Evolutionary conservation across 257 asterid species (phyloP).

Genomic region (Nicotiana obtusifolia): DNA sequence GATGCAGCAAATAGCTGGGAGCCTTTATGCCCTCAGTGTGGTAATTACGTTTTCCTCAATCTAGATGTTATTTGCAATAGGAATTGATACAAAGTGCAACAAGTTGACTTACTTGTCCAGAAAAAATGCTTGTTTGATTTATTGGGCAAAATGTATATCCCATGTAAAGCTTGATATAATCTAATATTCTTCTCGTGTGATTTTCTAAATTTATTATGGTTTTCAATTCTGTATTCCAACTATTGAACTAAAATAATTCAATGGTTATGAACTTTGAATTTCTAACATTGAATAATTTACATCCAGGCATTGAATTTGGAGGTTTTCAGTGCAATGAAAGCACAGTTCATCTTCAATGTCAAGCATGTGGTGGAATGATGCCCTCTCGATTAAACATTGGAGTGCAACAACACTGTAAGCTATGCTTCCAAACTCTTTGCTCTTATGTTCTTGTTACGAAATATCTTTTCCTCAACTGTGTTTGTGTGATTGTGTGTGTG

Average conservation of each 20-base stretch:
- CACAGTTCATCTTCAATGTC: conserved; percentile 92
- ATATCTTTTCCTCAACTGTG: background rate
- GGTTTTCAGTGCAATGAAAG: conserved; percentile 70
- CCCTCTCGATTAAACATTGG: conserved; percentile 62
- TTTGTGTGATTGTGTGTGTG: background rate
- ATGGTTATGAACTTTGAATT: conserved; percentile 4
- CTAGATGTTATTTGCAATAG: background rate
- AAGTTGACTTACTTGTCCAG: background rate
- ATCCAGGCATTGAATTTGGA: conserved; percentile 53
- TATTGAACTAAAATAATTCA: background rate
- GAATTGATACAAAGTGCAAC: background rate
- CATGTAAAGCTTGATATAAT: background rate
- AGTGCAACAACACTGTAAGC: conserved; percentile 77
- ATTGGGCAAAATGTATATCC: background rate
- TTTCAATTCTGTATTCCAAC: background rate
- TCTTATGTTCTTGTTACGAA: background rate
- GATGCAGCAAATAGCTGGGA: conserved; percentile 44
- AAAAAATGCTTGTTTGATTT: background rate
- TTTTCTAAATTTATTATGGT: background rate
- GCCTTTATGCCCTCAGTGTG: conserved; percentile 78
- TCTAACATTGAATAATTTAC: conserved; percentile 11
- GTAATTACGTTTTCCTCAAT: conserved; percentile 32
- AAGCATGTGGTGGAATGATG: conserved; percentile 90
- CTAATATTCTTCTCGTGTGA: background rate
- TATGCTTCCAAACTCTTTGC: background rate